Evolutionary conservation across 352 stramenopile genomes (phyloP).

Genomic region (Thraustotheca clavata): DNA sequence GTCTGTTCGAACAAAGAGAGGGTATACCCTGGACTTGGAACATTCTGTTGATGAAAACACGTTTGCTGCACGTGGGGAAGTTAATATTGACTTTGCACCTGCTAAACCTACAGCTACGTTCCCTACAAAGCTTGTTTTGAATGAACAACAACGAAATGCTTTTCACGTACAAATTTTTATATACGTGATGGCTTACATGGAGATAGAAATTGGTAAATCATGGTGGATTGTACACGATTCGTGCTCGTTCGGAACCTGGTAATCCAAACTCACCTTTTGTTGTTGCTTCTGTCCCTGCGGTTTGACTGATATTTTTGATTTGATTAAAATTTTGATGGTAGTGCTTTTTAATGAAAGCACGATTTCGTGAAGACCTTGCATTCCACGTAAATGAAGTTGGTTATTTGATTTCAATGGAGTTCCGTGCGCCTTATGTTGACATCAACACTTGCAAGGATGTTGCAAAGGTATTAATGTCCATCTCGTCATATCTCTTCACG

Average conservation of each 20-base stretch:
- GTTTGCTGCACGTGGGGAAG: slow-evolving; percentile 15
- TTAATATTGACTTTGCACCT: slow-evolving; percentile 18
- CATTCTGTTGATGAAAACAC: neutral
- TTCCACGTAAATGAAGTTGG: slow-evolving; percentile 72
- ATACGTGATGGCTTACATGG: neutral
- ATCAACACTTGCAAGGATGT: slow-evolving; percentile 36
- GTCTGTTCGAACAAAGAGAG: slow-evolving; percentile 12
- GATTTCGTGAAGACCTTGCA: slow-evolving; percentile 69
- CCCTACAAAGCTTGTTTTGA: slow-evolving; percentile 10
- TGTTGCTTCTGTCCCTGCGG: slow-evolving; percentile 65
- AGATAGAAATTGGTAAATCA: slow-evolving; percentile 22
- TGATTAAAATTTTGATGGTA: slow-evolving; percentile 10
- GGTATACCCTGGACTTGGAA: slow-evolving; percentile 18
- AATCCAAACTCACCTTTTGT: slow-evolving; percentile 59
- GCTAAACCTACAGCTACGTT: slow-evolving; percentile 14
- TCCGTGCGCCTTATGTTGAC: slow-evolving; percentile 52
- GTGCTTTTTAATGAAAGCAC: slow-evolving; percentile 65
- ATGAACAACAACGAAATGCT: slow-evolving; percentile 5
- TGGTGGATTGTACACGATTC: slow-evolving; percentile 58
- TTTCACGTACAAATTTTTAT: slow-evolving; percentile 1
- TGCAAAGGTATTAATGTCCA: slow-evolving; percentile 32
- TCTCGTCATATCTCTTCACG: neutral
- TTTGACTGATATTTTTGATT: slow-evolving; percentile 4
- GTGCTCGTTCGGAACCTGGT: slow-evolving; percentile 45
- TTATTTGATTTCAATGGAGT: slow-evolving; percentile 76